A percentile compares a stretch with the other conserved stretches of the same genome.
Conservation (phyloP, 257 asterid species). For the Nicotiana attenuata region DNA sequence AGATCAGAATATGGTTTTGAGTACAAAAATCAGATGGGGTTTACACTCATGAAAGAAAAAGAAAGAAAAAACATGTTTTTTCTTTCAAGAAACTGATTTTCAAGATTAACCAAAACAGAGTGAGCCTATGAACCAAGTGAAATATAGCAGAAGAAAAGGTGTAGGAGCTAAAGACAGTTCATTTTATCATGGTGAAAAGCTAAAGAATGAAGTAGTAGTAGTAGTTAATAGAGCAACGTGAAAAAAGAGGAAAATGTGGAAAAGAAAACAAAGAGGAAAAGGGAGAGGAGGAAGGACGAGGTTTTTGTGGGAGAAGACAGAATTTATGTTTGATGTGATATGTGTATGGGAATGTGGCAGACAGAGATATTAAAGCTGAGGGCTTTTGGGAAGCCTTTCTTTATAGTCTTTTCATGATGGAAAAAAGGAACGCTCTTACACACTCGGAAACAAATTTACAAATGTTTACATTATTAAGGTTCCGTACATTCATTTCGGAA, state of each 20-base stretch:
- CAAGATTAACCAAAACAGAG: not conserved
- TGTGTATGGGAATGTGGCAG: slow-evolving; percentile 61
- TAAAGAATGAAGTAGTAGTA: not conserved
- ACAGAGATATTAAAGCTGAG: slow-evolving; percentile 59
- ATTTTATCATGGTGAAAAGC: too few species aligned
- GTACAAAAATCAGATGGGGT: not conserved
- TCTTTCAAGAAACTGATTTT: not conserved
- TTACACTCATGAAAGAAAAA: not conserved
- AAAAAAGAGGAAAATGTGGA: not conserved
- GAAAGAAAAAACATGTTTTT: not conserved
- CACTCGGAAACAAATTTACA: not conserved
- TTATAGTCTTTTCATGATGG: slow-evolving; percentile 38
- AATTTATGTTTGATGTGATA: slow-evolving; percentile 27
- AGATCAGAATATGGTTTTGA: not conserved
- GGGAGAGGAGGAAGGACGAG: slow-evolving; percentile 20
- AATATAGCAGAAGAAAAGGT: not conserved
- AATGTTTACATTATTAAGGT: too few species aligned
- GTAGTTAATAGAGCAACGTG: not conserved
- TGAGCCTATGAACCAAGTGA: not conserved
- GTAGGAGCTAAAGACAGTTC: not conserved
- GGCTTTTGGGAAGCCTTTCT: slow-evolving; percentile 42
- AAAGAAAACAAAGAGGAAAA: not conserved
- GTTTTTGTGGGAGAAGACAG: slow-evolving; percentile 21
- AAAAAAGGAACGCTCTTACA: not conserved
- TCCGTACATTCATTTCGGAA: too few species aligned